Base-by-base conservation (phyloP, 2,329 filamentous ascomycete genomes). In the Atkinsonella texensis region DNA sequence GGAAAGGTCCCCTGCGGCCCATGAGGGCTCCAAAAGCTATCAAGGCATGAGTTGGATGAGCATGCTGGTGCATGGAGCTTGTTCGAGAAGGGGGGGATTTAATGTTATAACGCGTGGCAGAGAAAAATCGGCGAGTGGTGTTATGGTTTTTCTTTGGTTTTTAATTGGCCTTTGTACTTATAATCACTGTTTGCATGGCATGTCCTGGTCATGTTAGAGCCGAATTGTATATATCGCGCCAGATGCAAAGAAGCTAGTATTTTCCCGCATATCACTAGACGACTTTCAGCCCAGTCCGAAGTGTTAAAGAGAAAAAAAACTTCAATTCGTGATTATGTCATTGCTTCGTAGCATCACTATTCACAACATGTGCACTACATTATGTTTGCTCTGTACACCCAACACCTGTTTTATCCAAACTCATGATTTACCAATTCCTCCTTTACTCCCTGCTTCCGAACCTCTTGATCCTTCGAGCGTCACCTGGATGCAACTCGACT, bases 1-100 rank as follows among this genome's bases (percentile, higher is more conserved):
- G 76, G 48, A 79, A 75, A 64, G 74, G 76, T 2, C 69, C 70
- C 2, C 63, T 79, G 64, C 65, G 67, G 58, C 73, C 67, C 53
- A 68, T 67, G 63, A 58, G 58, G n/a, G 53, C 48, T 20, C 55
- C 54, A 10, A 52, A 41, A 11, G 50, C 55, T 10, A 53, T 54
- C 23, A 49, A 51, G 44, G 53, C 49, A 15, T 56, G 17, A 50
- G 44, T 35, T 31, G 28, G 15, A n/a, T n/a, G 23, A 17, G n/a
- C 6, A 9, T 20, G 17, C 20, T 15, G 9, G 3, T 43, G 50
- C 42, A 23, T 31, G 45, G 1, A 49, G 23, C 13, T 5, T 11
- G 11, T 38, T 9, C 20, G 20, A 45, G 42, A 20, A 28, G 15
- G 20, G 20, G 18, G 20, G 18, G 42, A 2, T 9, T 45, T 7